These are phyloP conservation scores for Penicillium verrucosum DNA, from an alignment of 2,329 filamentous ascomycete species.

Conservation along the genomic window DNA sequence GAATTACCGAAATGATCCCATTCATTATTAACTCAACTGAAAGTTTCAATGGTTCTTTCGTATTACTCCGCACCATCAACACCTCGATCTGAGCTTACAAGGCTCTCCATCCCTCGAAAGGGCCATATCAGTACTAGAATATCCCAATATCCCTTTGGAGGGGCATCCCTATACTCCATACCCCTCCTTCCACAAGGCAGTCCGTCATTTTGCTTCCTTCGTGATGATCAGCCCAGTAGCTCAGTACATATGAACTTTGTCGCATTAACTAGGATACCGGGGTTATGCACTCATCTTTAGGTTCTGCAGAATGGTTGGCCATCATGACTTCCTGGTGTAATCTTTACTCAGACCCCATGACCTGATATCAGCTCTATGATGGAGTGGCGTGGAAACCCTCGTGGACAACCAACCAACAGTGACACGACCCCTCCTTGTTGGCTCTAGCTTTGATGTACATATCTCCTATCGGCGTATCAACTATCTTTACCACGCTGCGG, in stretches of 20 bases:
- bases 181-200: background rate
- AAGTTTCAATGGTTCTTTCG: background rate
- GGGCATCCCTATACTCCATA: slow-evolving; percentile 1
- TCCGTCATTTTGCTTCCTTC: background rate
- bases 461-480: slow-evolving; percentile 3
- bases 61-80: background rate
- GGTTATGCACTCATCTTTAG: background rate
- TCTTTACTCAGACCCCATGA: slow-evolving; percentile 5
- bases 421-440: slow-evolving; percentile 6
- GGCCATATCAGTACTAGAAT: background rate
- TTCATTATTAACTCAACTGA: slow-evolving; percentile 3
- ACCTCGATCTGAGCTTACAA: background rate
- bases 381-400: slow-evolving; percentile 7
- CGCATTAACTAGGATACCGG: background rate
- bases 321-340: background rate
- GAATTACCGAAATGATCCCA: background rate
- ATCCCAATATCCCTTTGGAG: slow-evolving; percentile 8
- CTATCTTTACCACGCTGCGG: background rate
- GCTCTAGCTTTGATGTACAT: background rate
- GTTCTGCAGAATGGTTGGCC: slow-evolving; percentile 5
- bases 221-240: background rate
- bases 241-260: background rate
- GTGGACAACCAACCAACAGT: slow-evolving; percentile 5
- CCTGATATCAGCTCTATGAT: slow-evolving; percentile 10
- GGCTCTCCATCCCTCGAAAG: background rate